These are phyloP conservation scores for Cytidiella melzeri DNA, from an alignment of 768 basidiomycete species.

Conservation along the genomic window DNA sequence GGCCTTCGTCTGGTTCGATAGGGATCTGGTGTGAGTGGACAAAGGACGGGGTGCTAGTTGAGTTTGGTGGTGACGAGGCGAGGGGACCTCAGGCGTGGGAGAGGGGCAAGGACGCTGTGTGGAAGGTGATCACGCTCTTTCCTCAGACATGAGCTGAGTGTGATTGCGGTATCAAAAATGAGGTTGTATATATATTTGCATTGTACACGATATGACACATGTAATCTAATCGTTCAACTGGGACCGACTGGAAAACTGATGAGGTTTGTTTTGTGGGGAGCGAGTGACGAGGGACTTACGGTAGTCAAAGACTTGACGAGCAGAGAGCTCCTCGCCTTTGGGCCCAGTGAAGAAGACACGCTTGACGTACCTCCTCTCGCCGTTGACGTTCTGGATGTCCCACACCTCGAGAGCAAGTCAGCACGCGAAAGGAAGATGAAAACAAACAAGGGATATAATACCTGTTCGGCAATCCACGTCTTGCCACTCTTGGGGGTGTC, in stretches of 20 bases:
- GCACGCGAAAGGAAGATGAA: not conserved
- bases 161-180: too few species aligned
- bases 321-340: constrained; percentile 47
- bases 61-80: constrained; percentile 75
- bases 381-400: constrained; percentile 59
- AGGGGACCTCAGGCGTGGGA: constrained; percentile 86
- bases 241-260: not conserved
- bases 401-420: constrained; percentile 33
- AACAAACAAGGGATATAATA: too few species aligned
- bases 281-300: constrained; percentile 34
- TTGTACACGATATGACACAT: constrained; percentile 1
- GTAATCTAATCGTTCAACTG: not conserved
- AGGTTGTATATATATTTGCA: constrained; percentile 1
- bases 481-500: constrained; percentile 55
- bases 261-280: too few species aligned
- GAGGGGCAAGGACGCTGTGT: constrained; percentile 71
- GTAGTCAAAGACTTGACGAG: constrained; percentile 62
- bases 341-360: constrained; percentile 62
- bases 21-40: constrained; percentile 95
- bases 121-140: constrained; percentile 72
- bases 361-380: constrained; percentile 53
- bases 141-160: constrained; percentile 19
- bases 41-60: constrained; percentile 74
- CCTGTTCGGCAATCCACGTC: constrained; percentile 63
- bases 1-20: constrained; percentile 78